phyloP scores from a whole-genome alignment of 768 basidiomycete species.

The Daedaleopsis sinensis region DNA sequence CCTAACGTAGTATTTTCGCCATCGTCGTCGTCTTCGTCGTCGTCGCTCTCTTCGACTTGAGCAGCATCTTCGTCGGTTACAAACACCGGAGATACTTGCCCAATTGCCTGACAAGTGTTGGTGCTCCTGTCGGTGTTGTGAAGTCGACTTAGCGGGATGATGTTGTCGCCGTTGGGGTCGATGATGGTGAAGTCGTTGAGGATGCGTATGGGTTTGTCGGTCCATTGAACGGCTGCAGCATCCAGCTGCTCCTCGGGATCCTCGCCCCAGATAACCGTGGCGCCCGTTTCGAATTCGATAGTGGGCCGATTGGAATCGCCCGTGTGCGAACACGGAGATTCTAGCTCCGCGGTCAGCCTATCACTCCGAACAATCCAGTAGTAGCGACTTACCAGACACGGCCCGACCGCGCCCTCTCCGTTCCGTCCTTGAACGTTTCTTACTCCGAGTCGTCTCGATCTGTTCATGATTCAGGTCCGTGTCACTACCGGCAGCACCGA shows the following conservation, averaged over 20 bases:
- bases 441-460: no score
- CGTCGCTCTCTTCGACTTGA: constrained; percentile 52
- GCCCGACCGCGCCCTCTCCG: no score
- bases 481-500: no score
- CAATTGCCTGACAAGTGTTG: constrained; percentile 55
- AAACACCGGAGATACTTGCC: constrained; percentile 49
- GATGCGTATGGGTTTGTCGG: constrained; percentile 54
- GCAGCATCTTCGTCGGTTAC: constrained; percentile 64
- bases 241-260: constrained; percentile 28
- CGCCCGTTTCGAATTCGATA: no score
- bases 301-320: no score
- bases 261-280: constrained; percentile 30
- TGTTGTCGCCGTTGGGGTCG: constrained; percentile 48
- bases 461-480: no score
- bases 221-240: neutral
- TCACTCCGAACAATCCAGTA: no score
- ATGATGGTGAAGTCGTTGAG: constrained; percentile 65
- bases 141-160: constrained; percentile 51
- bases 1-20: constrained; percentile 7
- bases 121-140: constrained; percentile 41
- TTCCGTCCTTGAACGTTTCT: no score
- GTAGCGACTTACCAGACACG: no score
- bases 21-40: constrained; percentile 32
- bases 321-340: no score
- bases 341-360: no score